Evolutionary conservation across 2,329 filamentous ascomycete genomes (phyloP).

Genomic region (Cercospora zeae-maydis): DNA sequence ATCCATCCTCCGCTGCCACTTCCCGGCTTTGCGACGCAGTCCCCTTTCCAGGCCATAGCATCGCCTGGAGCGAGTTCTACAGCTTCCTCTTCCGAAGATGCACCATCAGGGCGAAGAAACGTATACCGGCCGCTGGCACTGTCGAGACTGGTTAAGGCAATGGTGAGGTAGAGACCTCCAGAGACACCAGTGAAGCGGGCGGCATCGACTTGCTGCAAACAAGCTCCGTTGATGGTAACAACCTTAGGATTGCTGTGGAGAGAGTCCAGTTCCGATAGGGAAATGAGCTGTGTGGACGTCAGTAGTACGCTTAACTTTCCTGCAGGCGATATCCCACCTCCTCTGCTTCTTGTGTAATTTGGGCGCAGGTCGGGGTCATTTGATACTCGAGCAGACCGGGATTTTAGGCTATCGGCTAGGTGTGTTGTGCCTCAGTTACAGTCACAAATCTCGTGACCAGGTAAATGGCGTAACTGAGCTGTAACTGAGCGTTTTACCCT

Average conservation of each 20-base stretch:
- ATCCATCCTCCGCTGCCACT: background rate
- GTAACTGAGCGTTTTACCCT: no score
- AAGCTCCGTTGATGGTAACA: background rate
- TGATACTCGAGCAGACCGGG: background rate
- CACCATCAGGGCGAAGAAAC: background rate
- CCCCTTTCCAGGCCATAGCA: background rate
- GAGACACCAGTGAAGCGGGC: background rate
- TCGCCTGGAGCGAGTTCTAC: background rate
- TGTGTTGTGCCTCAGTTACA: no score
- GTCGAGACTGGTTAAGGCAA: background rate
- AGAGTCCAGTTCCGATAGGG: background rate
- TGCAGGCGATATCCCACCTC: background rate
- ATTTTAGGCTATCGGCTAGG: no score
- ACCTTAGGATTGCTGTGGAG: background rate
- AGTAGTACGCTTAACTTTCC: background rate
- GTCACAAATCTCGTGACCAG: no score
- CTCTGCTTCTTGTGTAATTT: background rate
- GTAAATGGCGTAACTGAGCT: no score
- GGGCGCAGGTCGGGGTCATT: background rate
- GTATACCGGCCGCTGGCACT: slow-evolving; percentile 4
- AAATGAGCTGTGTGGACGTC: background rate
- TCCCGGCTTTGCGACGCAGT: slow-evolving; percentile 3
- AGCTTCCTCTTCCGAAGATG: background rate
- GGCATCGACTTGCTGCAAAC: background rate
- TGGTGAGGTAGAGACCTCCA: background rate